Evolutionary conservation across 306 rosid genomes (phyloP).

Genomic region (Cucumis sativus): Cucumber_9930_V3 NC_026655.2:23485501-23486000

Average conservation of each 20-base stretch:
- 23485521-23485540: neutral
- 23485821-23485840: neutral
- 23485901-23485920: neutral
- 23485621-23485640: neutral
- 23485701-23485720: neutral
- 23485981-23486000: neutral
- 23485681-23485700: neutral
- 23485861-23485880: neutral
- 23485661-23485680: neutral
- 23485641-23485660: neutral
- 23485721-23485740: neutral
- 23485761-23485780: neutral
- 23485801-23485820: neutral
- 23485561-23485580: neutral
- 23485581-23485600: slow-evolving; percentile 59
- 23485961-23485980: neutral
- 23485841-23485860: neutral
- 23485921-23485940: neutral
- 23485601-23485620: slow-evolving; percentile 27
- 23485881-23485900: neutral
- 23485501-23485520: neutral
- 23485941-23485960: neutral
- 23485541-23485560: neutral
- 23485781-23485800: neutral
- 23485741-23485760: neutral